Evolutionary conservation across 768 basidiomycete genomes (phyloP), one percentile per base, ranked within the genome.

Genomic region (Russula olivacea): DNA sequence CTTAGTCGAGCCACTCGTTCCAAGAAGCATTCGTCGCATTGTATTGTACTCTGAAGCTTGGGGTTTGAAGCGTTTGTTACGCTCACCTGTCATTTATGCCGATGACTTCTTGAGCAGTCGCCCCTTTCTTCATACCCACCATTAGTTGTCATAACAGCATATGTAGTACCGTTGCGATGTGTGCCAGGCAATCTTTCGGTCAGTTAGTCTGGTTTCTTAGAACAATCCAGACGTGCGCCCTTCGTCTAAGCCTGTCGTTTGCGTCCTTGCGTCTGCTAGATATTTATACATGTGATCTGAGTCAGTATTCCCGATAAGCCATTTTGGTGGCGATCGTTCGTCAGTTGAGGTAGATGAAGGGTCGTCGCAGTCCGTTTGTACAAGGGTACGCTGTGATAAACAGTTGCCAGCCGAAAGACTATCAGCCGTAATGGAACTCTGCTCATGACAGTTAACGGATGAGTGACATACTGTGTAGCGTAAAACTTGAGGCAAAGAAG

Each of bases 1-100:
- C 81, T 93, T 65, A 80, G 74, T 76, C 80, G 82, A 73, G 70
- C 75, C 71, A 79, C 75, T 73, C 65, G 70, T 66, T 57, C 72
- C 71, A 78, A 78, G 73, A 81, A 78, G 76, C 61, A 66, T 59
- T 65, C 70, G 68, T 28, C 70, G 68, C 36, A 56, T 64, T 81
- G 80, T 65, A 69, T 79, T 63, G 75, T 81, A 70, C 73, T 81
- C 70, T 81, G 75, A 77, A 71, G 19, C 41, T 52, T 50, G 28
- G 60, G 55, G 45, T 51, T 17, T 30, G 15, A 49, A 23, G 66
- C 40, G 28, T 41, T 32, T 58, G 36, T 56, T 67, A n/a, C 40
- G 52, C 34, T 61, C 59, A 28, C 48, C n/a, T 21, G 25, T 66
- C 25, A 36, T 55, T 34, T 61, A 28, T 32, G 40, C 23, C 40